Percentiles rank a stretch among this genome's conserved stretches.
Conservation (phyloP, 164 flowering plant species). For the Vitis rotundifolia region DNA sequence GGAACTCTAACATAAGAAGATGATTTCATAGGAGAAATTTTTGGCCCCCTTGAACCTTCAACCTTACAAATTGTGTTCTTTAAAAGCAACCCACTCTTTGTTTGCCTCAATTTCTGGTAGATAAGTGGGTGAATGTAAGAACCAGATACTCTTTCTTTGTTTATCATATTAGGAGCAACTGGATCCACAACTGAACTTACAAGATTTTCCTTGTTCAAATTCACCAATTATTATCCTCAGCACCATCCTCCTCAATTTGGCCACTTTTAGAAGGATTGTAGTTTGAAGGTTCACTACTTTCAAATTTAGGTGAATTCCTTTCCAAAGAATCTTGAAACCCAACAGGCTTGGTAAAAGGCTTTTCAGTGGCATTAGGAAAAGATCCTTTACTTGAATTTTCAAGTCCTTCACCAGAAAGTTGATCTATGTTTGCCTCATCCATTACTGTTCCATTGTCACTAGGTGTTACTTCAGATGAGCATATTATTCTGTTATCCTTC, state of each 20-base stretch:
- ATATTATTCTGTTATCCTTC: slow-evolving; percentile 37
- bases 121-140: slow-evolving; percentile 56
- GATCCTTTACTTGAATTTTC: slow-evolving; percentile 21
- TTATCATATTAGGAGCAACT: slow-evolving; percentile 16
- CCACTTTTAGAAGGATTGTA: slow-evolving; percentile 12
- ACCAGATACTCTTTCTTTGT: slow-evolving; percentile 18
- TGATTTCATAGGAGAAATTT: slow-evolving; percentile 21
- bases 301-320: slow-evolving; percentile 1
- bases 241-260: slow-evolving; percentile 17
- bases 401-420: slow-evolving; percentile 17
- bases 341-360: slow-evolving; percentile 23
- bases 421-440: slow-evolving; percentile 24
- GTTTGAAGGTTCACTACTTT: slow-evolving; percentile 22
- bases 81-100: slow-evolving; percentile 22
- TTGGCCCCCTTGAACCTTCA: slow-evolving; percentile 34
- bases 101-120: slow-evolving; percentile 37
- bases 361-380: slow-evolving; percentile 20
- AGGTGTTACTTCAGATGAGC: slow-evolving; percentile 32
- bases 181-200: slow-evolving; percentile 12
- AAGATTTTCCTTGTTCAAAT: slow-evolving; percentile 20
- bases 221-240: slow-evolving; percentile 12
- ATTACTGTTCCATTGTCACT: slow-evolving; percentile 30
- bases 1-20: slow-evolving; percentile 31
- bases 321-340: slow-evolving; percentile 10
- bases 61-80: slow-evolving; percentile 7